Base-by-base conservation (phyloP, 2,329 filamentous ascomycete genomes). In the Eurotiales sp. region DNA sequence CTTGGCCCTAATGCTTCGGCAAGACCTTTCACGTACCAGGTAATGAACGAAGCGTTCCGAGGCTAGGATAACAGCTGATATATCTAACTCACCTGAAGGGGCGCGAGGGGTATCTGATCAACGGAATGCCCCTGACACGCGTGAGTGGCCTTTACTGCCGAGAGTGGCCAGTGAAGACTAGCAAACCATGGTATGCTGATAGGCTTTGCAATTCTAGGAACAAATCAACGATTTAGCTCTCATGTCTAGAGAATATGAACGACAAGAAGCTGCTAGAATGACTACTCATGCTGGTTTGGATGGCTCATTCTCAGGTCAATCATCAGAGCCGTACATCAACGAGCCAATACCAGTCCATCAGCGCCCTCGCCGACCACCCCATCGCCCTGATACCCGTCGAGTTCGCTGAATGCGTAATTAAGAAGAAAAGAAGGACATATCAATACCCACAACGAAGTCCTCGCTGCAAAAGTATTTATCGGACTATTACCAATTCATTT, bases 161-260 rank as follows among this genome's bases (percentile, higher is more conserved):
- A n/a, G 11, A 23, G 46, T 25, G 25, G 37, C 37, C 46, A 36
- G 23, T 46, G 39, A 14, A 42, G n/a, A 21, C 39, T 19, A 36
- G 25, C 49, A 42, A 12, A 37, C 30, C n/a, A 47, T 7, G 22
- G 23, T 15, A 36, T 41, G 43, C 37, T 56, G 53, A 50, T 54
- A 39, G 40, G 30, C 15, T 50, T 50, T 22, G 37, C 42, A 47
- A n/a, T 11, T 54, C 12, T 50, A 77, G 74, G 67, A 72, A 60
- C 74, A 77, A 72, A 77, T 77, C 54, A 70, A 76, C 53, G 74
- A 77, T 54, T 65, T 77, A n/a, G 67, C 68, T 46, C 61, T 63
- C 23, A 71, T 76, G 64, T 76, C 74, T 10, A 62, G 69, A 46
- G 72, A 76, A 56, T 77, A 77, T 57, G 74, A 77, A 58, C 65